phyloP scores from a whole-genome alignment of 2,329 filamentous ascomycete genomes.

The Talaromyces sp. region DNA sequence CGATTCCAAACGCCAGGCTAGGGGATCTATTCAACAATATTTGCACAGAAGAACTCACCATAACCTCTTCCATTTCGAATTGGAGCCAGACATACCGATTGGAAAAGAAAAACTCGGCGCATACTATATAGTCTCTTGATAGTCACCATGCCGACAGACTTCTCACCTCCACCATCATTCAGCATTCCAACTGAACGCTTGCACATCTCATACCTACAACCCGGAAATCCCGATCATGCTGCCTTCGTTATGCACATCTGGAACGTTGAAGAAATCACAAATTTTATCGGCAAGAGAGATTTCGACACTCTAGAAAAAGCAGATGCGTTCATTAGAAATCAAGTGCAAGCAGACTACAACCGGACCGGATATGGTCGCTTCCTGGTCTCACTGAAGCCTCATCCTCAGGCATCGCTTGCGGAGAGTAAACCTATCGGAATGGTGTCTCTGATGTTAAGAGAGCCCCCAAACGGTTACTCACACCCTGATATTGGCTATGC shows the following conservation, averaged over 20 bases:
- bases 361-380: slow-evolving; percentile 10
- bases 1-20: too few species aligned
- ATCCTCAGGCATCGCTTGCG: neutral
- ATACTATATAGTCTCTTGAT: too few species aligned
- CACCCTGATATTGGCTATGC: slow-evolving; percentile 22
- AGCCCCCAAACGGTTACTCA: slow-evolving; percentile 18
- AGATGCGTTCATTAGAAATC: slow-evolving; percentile 4
- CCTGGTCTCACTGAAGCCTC: slow-evolving; percentile 11
- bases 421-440: slow-evolving; percentile 16
- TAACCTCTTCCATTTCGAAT: too few species aligned
- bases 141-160: neutral
- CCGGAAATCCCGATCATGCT: slow-evolving; percentile 5
- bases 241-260: slow-evolving; percentile 11
- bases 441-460: slow-evolving; percentile 19
- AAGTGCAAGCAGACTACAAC: slow-evolving; percentile 11
- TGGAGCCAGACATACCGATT: neutral
- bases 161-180: slow-evolving; percentile 7
- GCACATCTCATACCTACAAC: slow-evolving; percentile 13
- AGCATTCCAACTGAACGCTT: slow-evolving; percentile 13
- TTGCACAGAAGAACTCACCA: too few species aligned
- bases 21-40: too few species aligned
- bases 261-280: slow-evolving; percentile 9
- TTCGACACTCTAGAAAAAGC: slow-evolving; percentile 12
- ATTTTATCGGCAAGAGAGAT: slow-evolving; percentile 1
- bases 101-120: neutral